Evolutionary conservation across 129 eudicot species (phyloP).

Genomic region (Deinandra increscens): DNA sequence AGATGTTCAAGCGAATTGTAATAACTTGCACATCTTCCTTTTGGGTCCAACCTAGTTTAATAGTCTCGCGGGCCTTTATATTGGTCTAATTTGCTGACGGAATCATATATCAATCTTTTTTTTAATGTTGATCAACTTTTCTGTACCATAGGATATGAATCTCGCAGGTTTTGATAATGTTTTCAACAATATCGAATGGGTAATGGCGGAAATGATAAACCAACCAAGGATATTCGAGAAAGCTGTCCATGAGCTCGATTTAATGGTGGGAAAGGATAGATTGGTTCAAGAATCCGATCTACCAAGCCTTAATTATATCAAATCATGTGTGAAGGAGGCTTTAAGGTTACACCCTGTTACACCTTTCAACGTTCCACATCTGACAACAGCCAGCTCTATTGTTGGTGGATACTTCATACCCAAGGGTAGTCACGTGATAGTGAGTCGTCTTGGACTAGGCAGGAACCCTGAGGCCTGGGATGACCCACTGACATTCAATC

Average conservation of each 20-base stretch:
- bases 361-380: neutral
- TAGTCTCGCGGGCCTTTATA: too few species aligned
- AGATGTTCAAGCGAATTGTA: too few species aligned
- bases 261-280: neutral
- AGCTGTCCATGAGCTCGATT: neutral
- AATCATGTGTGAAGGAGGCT: conserved; percentile 1
- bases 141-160: neutral
- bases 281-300: conserved; percentile 1
- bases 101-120: too few species aligned
- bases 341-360: neutral
- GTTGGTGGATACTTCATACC: neutral
- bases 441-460: too few species aligned
- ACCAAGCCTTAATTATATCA: neutral
- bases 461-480: too few species aligned
- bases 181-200: neutral
- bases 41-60: too few species aligned
- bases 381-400: neutral
- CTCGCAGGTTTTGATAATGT: neutral
- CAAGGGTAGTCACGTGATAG: too few species aligned
- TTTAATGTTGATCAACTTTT: neutral
- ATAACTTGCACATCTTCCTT: too few species aligned
- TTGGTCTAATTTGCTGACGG: too few species aligned
- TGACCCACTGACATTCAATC: too few species aligned
- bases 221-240: neutral
- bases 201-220: neutral